A percentile compares a stretch with the other conserved stretches of the same genome.
Conservation (phyloP, 306 rosid genomes). For the Gillenia trifoliata region DNA sequence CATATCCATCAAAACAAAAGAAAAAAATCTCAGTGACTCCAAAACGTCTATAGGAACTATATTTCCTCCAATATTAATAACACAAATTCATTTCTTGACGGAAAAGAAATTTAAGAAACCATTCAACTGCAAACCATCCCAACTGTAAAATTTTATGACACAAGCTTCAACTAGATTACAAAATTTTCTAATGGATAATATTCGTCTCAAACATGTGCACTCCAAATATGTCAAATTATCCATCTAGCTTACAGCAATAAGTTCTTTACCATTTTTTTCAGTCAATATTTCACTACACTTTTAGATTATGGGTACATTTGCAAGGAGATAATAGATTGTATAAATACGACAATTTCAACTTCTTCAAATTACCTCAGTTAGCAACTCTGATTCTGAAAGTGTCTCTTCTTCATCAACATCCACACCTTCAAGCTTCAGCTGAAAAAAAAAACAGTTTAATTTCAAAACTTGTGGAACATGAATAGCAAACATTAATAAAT, state of each 20-base stretch:
- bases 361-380: slow-evolving; percentile 60
- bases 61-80: background rate
- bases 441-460: slow-evolving; percentile 19
- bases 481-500: background rate
- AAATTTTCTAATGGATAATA: background rate
- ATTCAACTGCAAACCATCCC: background rate
- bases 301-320: background rate
- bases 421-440: slow-evolving; percentile 78
- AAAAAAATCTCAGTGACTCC: background rate
- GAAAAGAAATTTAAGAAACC: background rate
- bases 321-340: background rate
- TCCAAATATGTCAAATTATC: background rate
- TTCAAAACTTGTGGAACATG: background rate
- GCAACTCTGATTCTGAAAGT: slow-evolving; percentile 60
- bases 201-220: background rate
- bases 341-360: slow-evolving; percentile 1
- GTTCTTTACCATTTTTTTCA: background rate
- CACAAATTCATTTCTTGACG: background rate
- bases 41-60: background rate
- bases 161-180: background rate
- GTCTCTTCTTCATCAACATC: slow-evolving; percentile 86
- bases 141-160: background rate
- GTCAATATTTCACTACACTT: background rate
- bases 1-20: background rate
- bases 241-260: background rate